Base-by-base conservation (phyloP, 2,329 filamentous ascomycete genomes). In the Penicillium psychrosexuale region DNA sequence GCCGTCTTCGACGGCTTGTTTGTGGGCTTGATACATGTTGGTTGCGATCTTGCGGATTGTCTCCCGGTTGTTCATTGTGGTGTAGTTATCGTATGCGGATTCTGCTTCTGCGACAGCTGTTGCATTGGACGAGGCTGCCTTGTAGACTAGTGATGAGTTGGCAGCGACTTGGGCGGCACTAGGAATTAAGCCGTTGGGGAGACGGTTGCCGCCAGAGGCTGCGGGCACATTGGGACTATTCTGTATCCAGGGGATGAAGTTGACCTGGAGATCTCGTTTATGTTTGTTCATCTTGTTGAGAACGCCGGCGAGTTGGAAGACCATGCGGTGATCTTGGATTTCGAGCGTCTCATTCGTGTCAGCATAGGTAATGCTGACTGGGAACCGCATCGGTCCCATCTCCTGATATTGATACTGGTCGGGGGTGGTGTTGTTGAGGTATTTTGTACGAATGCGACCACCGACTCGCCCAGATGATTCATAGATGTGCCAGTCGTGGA, bases 101-200 rank as follows among this genome's bases (percentile, higher is more conserved):
- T 69, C 59, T 0, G 82, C 76, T 8, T 70, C 61, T 17, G 66
- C 64, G 0, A 71, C 69, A 0, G 68, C 72, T 3, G 69, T 67
- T 34, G 72, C 69, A 28, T 74, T 68, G 5, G 69, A 69, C 3
- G 66, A 66, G 1, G 70, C 58, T 3, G 70, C 60, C 3, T 55
- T 64, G 22, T 82, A 69, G 6, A 74, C 75, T 0, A 78, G 61
- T 1, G 61, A 63, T 0, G 64, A 53, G 61, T 84, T 78, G 11
- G 69, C 72, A 0, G 66, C 57, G 1, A 82, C 74, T 58, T 85
- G 76, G 1, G 76, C 74, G 0, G 72, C 61, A 1, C 81, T 83
- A 0, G 83, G 83, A 0, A 84, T 78, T 5, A 79, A 71, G 1
- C 83, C 83, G 53, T 78, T 76, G 0, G 78, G 72, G 8, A 82